These are phyloP conservation scores for Eurotiales sp. DNA, from an alignment of 2,329 filamentous ascomycete species.

Conservation along the genomic window DNA sequence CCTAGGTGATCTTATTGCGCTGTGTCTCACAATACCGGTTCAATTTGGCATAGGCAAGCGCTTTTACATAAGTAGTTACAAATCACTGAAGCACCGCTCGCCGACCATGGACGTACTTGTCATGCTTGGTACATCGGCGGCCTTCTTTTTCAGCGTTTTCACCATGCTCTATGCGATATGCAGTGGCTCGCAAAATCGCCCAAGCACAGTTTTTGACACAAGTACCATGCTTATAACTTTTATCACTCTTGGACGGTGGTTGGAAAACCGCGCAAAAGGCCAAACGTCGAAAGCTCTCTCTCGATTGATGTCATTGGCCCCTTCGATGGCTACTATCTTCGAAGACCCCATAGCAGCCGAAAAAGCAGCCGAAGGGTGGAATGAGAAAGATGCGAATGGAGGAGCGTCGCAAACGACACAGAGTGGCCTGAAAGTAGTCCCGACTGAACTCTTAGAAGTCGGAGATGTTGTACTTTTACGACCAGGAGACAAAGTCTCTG, in stretches of 20 bases:
- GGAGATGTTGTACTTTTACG: slow-evolving; percentile 90
- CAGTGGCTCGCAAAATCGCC: slow-evolving; percentile 70
- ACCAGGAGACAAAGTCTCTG: slow-evolving; percentile 94
- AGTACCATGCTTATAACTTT: slow-evolving; percentile 98
- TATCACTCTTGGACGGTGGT: slow-evolving; percentile 81
- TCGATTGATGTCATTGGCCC: slow-evolving; percentile 88
- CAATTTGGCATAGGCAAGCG: slow-evolving; percentile 95
- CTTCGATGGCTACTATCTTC: slow-evolving; percentile 96
- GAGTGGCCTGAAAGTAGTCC: slow-evolving; percentile 79
- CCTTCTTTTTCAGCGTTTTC: slow-evolving; percentile 91
- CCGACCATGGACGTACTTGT: slow-evolving; percentile 98
- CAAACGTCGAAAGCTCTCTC: slow-evolving; percentile 94
- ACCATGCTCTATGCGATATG: slow-evolving; percentile 80
- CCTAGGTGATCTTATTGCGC: slow-evolving; percentile 80
- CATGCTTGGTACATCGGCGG: slow-evolving; percentile 86
- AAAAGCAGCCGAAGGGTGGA: slow-evolving; percentile 81
- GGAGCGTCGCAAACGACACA: slow-evolving; percentile 29
- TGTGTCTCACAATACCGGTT: slow-evolving; percentile 81
- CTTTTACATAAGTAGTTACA: slow-evolving; percentile 91
- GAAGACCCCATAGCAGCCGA: slow-evolving; percentile 89
- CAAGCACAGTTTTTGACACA: slow-evolving; percentile 91
- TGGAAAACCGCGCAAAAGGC: slow-evolving; percentile 93
- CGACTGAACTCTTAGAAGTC: slow-evolving; percentile 90
- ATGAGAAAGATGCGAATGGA: slow-evolving; percentile 10
- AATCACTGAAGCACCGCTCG: slow-evolving; percentile 82